These are phyloP conservation scores for Parmales sp. DNA, from an alignment of 108 stramenopile genomes.

Conservation along the genomic window DNA sequence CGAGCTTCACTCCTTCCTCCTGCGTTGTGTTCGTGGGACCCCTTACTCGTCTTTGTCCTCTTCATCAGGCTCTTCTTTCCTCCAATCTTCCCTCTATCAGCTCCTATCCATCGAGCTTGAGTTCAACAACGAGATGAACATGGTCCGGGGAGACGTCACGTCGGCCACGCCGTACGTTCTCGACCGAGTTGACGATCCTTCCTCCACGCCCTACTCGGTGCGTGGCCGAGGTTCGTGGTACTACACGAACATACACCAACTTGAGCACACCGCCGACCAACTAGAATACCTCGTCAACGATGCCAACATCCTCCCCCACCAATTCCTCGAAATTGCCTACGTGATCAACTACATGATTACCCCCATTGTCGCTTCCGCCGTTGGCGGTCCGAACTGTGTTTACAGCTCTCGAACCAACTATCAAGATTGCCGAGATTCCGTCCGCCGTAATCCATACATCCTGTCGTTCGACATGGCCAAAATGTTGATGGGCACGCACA, in stretches of 20 bases:
- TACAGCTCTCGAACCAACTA: not conserved
- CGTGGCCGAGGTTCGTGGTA: no score
- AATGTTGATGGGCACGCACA: not conserved
- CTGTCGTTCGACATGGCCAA: not conserved
- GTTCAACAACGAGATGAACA: no score
- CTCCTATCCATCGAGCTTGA: no score
- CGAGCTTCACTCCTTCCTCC: no score
- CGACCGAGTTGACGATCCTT: no score
- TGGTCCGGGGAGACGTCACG: no score
- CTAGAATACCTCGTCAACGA: not conserved
- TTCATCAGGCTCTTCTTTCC: no score
- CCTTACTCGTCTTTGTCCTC: no score
- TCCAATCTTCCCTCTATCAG: no score
- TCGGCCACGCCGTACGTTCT: no score
- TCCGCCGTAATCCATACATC: not conserved
- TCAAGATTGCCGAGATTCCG: not conserved
- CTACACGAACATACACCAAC: not conserved
- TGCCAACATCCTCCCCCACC: not conserved
- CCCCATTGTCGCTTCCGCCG: not conserved
- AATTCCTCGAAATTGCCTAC: not conserved
- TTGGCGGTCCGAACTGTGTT: not conserved
- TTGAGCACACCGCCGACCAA: slow-evolving; percentile 6
- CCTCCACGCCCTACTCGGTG: no score
- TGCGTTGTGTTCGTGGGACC: no score
- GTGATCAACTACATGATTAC: not conserved